These are phyloP conservation scores for Fraxinus paxiana DNA, from an alignment of 305 asterid genomes.

Conservation along the genomic window DNA sequence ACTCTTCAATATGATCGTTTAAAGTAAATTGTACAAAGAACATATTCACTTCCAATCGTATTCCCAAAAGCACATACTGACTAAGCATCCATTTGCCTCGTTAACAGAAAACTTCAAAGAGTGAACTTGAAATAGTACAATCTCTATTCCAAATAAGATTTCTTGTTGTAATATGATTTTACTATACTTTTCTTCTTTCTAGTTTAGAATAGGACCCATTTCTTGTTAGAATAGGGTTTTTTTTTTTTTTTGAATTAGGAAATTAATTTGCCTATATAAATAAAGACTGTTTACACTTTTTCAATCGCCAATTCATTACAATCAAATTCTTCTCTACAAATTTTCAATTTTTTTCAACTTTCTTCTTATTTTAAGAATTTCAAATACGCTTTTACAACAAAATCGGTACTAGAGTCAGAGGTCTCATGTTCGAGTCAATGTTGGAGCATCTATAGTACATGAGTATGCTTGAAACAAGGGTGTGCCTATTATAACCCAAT, in stretches of 20 bases:
- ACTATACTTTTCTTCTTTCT: neutral
- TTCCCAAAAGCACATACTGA: neutral
- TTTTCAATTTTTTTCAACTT: neutral
- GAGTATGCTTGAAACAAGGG: neutral
- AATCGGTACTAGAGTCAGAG: neutral
- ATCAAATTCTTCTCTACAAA: neutral
- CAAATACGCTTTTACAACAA: neutral
- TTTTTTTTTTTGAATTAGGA: neutral
- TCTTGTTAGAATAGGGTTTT: neutral
- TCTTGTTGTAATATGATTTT: neutral
- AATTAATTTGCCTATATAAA: neutral
- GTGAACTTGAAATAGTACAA: neutral
- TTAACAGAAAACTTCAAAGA: neutral
- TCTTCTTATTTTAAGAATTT: neutral
- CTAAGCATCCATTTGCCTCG: neutral
- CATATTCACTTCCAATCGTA: slow-evolving; percentile 5
- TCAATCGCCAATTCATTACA: neutral
- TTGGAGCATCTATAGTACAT: neutral
- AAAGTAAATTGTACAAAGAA: neutral
- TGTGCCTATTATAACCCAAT: neutral
- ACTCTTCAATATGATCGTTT: neutral
- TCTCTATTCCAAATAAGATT: neutral
- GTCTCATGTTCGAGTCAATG: neutral
- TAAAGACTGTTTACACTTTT: neutral
- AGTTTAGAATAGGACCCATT: neutral